Evolutionary conservation across 192 early-diverging fungal species (phyloP).

Genomic region (Coemansia sp.): DNA sequence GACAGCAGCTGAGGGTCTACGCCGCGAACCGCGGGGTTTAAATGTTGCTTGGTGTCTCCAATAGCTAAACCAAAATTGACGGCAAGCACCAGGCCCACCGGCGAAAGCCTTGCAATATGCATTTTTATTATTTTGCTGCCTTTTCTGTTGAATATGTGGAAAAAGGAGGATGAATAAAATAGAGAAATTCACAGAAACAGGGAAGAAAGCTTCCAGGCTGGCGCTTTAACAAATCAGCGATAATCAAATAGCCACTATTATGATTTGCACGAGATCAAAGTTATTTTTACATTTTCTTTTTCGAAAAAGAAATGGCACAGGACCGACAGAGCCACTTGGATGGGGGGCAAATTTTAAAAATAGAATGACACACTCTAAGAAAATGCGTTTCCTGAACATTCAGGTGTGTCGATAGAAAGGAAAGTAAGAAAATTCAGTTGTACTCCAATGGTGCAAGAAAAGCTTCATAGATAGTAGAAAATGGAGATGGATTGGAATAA

Average conservation of each 20-base stretch:
- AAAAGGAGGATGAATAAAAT: neutral
- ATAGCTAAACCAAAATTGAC: neutral
- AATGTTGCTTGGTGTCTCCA: neutral
- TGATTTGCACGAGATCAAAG: neutral
- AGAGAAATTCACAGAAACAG: neutral
- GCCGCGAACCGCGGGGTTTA: constrained; percentile 21
- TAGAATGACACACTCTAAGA: neutral
- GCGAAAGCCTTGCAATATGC: neutral
- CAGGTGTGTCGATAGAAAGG: neutral
- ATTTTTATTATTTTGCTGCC: neutral
- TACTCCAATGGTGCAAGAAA: too few relatives aligned
- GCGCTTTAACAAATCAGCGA: too few relatives aligned
- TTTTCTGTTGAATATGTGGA: neutral
- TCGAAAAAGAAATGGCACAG: neutral
- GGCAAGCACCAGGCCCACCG: neutral
- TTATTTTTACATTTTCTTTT: neutral
- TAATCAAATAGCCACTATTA: too few relatives aligned
- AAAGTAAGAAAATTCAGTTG: too few relatives aligned
- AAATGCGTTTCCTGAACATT: neutral
- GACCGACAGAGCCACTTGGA: neutral
- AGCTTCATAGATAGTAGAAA: too few relatives aligned
- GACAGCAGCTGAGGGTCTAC: constrained; percentile 25
- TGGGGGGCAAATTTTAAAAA: neutral
- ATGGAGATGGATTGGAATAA: too few relatives aligned
- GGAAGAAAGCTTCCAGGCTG: neutral